Evolutionary conservation across 2,329 filamentous ascomycete genomes (phyloP), one percentile per base, ranked within the genome.

Genomic region (Paecilomyces variotii): DNA sequence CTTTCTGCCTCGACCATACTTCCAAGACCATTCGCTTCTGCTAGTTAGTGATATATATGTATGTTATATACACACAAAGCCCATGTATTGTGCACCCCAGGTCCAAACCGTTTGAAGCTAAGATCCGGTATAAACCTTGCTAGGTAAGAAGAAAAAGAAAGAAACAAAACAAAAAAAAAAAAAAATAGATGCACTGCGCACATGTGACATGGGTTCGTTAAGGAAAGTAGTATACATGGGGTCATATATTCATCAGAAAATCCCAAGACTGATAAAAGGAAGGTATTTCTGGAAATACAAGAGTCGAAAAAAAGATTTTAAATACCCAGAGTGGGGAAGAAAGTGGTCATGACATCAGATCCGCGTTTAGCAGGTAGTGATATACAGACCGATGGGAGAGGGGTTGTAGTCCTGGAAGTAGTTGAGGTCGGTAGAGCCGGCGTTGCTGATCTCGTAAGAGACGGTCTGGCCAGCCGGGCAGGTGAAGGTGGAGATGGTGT

Each of bases 371-470:
- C 74, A 77, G 55, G 68, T 69, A n/a, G 74, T 77, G 58, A 78
- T 71, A 64, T 67, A 78, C 45, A 78, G 67, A 59, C 75, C 75
- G 54, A 78, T 65, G 74, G 80, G 76, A 61, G 74, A 71, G 9
- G 77, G 78, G 65, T 86, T 86, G 64, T 76, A 86, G 68, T 88
- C 84, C 73, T 89, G 79, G 74, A 88, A 87, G 72, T 81, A 89
- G 58, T 80, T 72, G 45, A 88, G 70, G 54, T 75, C 67, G 45
- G 84, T 84, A 62, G 74, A 74, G 2, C 79, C 81, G 4, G 73
- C 73, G 52, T 77, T 74, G 53, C 73, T 78, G 64, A 88, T 77
- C 74, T 83, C 75, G 63, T 80, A 82, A 2, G 72, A 74, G 19
- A 87, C 70, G 19, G 75, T 75, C 68, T 81, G 56, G 2, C 82